Base-by-base conservation (phyloP, 805 yeast genomes). In the Kodamaea nitidulidarum region DNA sequence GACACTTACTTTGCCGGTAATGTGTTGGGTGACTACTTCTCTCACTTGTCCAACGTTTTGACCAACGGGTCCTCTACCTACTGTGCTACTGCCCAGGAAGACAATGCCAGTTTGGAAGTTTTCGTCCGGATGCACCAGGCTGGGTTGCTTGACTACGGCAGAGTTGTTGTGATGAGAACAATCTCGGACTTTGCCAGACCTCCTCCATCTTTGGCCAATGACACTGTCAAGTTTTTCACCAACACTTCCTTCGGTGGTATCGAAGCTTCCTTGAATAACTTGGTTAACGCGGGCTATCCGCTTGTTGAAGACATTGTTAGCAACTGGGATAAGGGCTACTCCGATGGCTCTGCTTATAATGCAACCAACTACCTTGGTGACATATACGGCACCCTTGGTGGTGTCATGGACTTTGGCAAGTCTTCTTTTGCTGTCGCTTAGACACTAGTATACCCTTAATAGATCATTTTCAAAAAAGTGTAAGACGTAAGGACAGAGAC, bases 11-110 rank as follows among this genome's bases (percentile, higher is more conserved):
- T 72, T 71, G 65, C 70, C 33, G 86, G 85, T 44, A 58, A 66
- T 37, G 56, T 58, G 11, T 65, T 80, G 49, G 73, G 70, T 43
- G 71, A 75, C 50, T 63, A 76, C 49, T 75, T 77, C 52, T 55
- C 68, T 17, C 65, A 67, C 55, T 73, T 63, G 51, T 67, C 81
- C 25, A 44, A 48, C 11, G 47, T 77, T 45, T 56, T 78, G 54
- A 73, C 84, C 47, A 80, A 80, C 51, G 80, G 79, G 39, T 67
- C 80, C 27, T 83, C 76, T 18, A 60, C 58, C 10, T 80, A 78
- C 64, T 76, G 83, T 56, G 54, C 79, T 31, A 72, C 83, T 32
- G 82, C 81, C 39, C 84, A 79, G 57, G 86, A 80, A 57, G 86
- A 80, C 54, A 75, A 78, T 53, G 85, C 85, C 12, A 65, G 80